Percentiles rank a stretch among this genome's conserved stretches.
Evolutionary conservation across 805 yeast genomes (phyloP).

Genomic region (Diddensiella caesifluorescens): DNA sequence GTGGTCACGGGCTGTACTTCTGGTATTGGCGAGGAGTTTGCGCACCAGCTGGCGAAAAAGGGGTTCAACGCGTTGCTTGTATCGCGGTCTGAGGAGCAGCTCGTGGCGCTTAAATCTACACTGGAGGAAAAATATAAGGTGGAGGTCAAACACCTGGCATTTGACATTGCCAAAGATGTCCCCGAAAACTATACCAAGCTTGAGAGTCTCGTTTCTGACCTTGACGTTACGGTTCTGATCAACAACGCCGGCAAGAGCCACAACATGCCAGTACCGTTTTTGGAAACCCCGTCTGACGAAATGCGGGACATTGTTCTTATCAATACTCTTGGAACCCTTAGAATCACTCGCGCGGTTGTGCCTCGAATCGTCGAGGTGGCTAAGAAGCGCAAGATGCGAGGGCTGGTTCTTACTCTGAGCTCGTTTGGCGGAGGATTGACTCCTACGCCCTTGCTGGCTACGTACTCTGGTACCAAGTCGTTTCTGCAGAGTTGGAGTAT

Average conservation of each 20-base stretch:
- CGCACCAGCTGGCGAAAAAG: slow-evolving; percentile 74
- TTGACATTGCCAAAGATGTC: slow-evolving; percentile 69
- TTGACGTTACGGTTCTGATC: slow-evolving; percentile 62
- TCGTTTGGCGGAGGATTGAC: slow-evolving; percentile 94
- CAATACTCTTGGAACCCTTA: slow-evolving; percentile 78
- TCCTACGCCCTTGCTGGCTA: slow-evolving; percentile 88
- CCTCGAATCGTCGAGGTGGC: slow-evolving; percentile 62
- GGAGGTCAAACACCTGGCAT: slow-evolving; percentile 59
- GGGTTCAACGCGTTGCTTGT: slow-evolving; percentile 82
- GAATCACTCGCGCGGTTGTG: slow-evolving; percentile 71
- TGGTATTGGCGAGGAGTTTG: slow-evolving; percentile 92
- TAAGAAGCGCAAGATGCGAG: slow-evolving; percentile 37
- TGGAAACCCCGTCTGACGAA: slow-evolving; percentile 71
- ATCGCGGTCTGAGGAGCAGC: slow-evolving; percentile 76
- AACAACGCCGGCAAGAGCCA: slow-evolving; percentile 96
- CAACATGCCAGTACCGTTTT: slow-evolving; percentile 89
- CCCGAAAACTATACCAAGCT: slow-evolving; percentile 53
- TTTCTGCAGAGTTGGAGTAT: slow-evolving; percentile 91
- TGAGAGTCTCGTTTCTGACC: slow-evolving; percentile 36
- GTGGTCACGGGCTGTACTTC: slow-evolving; percentile 96
- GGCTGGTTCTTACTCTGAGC: slow-evolving; percentile 89
- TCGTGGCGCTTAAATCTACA: slow-evolving; percentile 59
- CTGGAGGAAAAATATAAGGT: slow-evolving; percentile 57
- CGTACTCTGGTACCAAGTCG: slow-evolving; percentile 94
- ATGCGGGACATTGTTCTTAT: slow-evolving; percentile 75